Conservation (phyloP, 306 rosid species). For the Cyclanthera cordifolia region DNA sequence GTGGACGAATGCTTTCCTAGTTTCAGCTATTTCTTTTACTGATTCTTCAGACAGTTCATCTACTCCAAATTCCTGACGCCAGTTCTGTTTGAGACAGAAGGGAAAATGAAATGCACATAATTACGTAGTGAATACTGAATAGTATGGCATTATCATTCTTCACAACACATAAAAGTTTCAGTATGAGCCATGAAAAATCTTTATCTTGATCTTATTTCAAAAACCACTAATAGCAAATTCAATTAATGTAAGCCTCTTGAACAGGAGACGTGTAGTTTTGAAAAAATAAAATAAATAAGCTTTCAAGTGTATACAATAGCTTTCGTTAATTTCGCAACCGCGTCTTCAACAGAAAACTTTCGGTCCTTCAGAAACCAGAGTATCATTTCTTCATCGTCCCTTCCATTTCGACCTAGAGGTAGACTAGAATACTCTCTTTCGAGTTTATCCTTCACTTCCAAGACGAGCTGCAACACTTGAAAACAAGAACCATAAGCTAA, state of each 20-base stretch:
- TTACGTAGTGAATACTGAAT: neutral
- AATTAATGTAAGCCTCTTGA: neutral
- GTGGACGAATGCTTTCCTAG: constrained; percentile 71
- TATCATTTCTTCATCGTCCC: constrained; percentile 95
- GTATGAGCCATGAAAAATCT: neutral
- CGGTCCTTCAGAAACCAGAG: constrained; percentile 90
- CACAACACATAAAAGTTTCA: neutral
- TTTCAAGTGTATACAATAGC: constrained; percentile 49
- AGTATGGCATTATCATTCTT: neutral
- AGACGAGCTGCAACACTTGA: constrained; percentile 47
- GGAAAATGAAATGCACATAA: neutral
- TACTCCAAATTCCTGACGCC: constrained; percentile 86
- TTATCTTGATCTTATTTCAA: neutral
- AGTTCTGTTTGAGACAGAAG: constrained; percentile 51
- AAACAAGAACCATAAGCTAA: neutral
- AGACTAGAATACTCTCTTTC: constrained; percentile 43
- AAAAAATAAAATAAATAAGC: neutral
- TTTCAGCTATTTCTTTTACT: constrained; percentile 47
- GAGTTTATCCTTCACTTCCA: constrained; percentile 76
- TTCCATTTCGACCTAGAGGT: constrained; percentile 75
- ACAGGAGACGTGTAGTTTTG: neutral
- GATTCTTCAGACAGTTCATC: constrained; percentile 55
- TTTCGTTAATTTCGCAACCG: constrained; percentile 54
- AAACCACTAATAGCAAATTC: neutral
- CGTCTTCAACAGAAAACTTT: constrained; percentile 49